Percentiles rank a stretch among this genome's conserved stretches.
phyloP scores from a whole-genome alignment of 2,329 filamentous ascomycete genomes.

The Thyridium curvatum region DNA sequence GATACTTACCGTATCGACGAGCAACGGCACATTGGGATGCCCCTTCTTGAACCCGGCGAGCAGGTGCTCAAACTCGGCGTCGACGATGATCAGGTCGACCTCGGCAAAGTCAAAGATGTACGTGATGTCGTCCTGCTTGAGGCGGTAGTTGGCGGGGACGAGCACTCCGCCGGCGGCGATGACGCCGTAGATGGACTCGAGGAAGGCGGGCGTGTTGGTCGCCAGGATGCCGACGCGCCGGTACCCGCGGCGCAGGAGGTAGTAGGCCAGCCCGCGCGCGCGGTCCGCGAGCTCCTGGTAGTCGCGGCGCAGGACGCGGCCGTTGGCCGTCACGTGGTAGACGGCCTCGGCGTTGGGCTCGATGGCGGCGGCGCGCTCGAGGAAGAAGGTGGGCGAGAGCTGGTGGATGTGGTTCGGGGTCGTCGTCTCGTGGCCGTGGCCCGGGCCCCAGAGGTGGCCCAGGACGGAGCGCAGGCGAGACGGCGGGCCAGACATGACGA shows the following conservation, averaged over 20 bases:
- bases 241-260: constrained; percentile 65
- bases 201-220: constrained; percentile 90
- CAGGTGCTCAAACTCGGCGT: constrained; percentile 69
- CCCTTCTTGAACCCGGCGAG: constrained; percentile 58
- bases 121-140: constrained; percentile 78
- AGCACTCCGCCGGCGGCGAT: constrained; percentile 74
- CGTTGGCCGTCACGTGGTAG: constrained; percentile 77
- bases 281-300: constrained; percentile 83
- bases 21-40: constrained; percentile 59
- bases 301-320: constrained; percentile 63
- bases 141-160: constrained; percentile 55
- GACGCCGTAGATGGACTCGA: constrained; percentile 86
- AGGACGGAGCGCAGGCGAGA: constrained; percentile 55
- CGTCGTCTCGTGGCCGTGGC: constrained; percentile 21
- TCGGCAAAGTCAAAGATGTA: constrained; percentile 90
- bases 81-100: constrained; percentile 81
- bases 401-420: constrained; percentile 59
- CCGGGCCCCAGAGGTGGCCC: constrained; percentile 36
- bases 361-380: constrained; percentile 74
- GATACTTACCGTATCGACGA: constrained; percentile 59
- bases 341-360: constrained; percentile 83
- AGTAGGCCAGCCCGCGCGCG: constrained; percentile 83
- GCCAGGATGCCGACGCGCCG: constrained; percentile 78
- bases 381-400: constrained; percentile 81
- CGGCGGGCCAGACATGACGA: constrained; percentile 57